Evolutionary conservation across 2,329 filamentous ascomycete species (phyloP), one percentile per base, ranked within the genome.

Genomic region (Stachybotrys echinatus): DNA sequence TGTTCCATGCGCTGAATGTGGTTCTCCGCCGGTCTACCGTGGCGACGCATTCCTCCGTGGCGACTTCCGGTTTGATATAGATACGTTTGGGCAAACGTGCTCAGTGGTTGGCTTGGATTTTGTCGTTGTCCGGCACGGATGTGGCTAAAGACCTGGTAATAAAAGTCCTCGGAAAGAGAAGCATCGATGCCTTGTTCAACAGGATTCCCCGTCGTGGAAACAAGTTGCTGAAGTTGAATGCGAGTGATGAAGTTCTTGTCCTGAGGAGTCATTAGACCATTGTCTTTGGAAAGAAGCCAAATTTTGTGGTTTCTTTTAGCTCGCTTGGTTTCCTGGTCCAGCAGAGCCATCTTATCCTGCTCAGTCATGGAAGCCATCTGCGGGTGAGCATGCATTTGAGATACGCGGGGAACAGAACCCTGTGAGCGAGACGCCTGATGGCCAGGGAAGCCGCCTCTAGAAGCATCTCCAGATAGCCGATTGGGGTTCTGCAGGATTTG

Each of bases 161-260:
- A 99, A 65, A 99, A 99, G 66, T 99, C 94, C 61, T 99, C 94
- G 1, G 85, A 81, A 37, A 97, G 77, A 6, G 88, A 84, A 34
- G 89, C 83, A 63, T 97, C 92, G 0, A 84, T 83, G 43, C 87
- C 87, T 43, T 85, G 80, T 54, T 95, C 91, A 48, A 86, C 86
- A 4, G 91, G 81, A 61, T 91, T 94, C 10, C 92, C 92, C 21
- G 91, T 95, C 8, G 94, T 92, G 12, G 92, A 85, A 48, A 99
- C 89, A 34, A 99, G 80, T 66, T 99, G 94, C 71, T 99, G 94
- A 48, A 99, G 79, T 67, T 99, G 94, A 56, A 99, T 99, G 18
- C 94, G 85, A 5, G 94, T 97, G 58, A 99, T 96, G 70, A 97
- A 99, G 66, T 96, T 99, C 77, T 99, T 99, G 71, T 99, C 94